These are phyloP conservation scores for Ulvella scutata DNA, from an alignment of 139 green algal genomes.

Conservation along the genomic window DNA sequence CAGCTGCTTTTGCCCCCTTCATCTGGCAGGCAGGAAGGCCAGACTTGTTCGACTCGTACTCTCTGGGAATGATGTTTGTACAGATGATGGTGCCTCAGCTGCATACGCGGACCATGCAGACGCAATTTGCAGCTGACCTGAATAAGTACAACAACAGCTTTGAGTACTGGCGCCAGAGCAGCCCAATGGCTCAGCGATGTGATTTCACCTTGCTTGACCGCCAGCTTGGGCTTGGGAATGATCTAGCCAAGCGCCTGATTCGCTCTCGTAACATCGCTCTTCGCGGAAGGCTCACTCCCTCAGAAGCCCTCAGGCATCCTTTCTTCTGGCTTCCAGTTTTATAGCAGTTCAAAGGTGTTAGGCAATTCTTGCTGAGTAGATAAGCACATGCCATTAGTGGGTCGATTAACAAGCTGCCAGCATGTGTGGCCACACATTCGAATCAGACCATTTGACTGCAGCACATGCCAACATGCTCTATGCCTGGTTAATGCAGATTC, in stretches of 20 bases:
- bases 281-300: constrained; percentile 43
- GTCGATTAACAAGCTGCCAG: no score
- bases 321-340: constrained; percentile 46
- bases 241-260: constrained; percentile 59
- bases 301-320: constrained; percentile 48
- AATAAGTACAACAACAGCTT: constrained; percentile 32
- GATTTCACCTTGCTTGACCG: constrained; percentile 68
- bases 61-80: constrained; percentile 13
- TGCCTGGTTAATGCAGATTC: no score
- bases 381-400: no score
- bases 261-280: not conserved
- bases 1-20: constrained; percentile 52
- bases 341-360: no score
- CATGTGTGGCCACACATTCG: no score
- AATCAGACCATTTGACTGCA: no score
- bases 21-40: constrained; percentile 62
- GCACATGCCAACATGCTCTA: no score
- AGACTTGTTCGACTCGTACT: constrained; percentile 83
- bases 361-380: no score
- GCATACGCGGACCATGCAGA: constrained; percentile 20
- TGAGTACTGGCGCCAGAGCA: constrained; percentile 14
- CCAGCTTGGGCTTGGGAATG: constrained; percentile 49
- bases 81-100: constrained; percentile 59
- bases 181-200: constrained; percentile 10
- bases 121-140: constrained; percentile 33